Base-by-base conservation (phyloP, 2,329 filamentous ascomycete genomes). In the Lojkania enalia region DNA sequence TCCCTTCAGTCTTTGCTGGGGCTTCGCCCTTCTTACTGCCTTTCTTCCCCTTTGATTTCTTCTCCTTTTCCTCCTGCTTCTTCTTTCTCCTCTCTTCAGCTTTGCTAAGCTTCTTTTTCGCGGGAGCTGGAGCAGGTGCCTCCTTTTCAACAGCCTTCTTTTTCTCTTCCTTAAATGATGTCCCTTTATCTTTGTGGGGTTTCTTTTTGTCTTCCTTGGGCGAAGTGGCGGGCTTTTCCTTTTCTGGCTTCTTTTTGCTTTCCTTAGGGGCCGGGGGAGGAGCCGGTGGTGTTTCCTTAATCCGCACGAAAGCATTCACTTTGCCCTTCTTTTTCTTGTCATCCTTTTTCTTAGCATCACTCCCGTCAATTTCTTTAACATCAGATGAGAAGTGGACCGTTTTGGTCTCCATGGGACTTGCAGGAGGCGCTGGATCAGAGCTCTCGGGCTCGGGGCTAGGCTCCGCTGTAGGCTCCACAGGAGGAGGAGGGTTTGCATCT, bases 351-450 rank as follows among this genome's bases (percentile, higher is more conserved):
- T 60, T 57, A 3, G 50, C 50, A 16, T 52, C 47, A 27, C 56
- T 57, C 46, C 52, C 51, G 47, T 67, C 66, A 63, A 63, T 51
- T 48, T 66, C 64, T 64, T 68, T 69, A 44, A 63, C 61, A 61
- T 69, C 64, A 65, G 64, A 60, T 39, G 64, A 58, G 54, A 69
- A 69, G 44, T 67, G 66, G 39, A 69, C 64, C 47, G 52, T 59
- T 45, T 69, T 69, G 32, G 53, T 49, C 35, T 52, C 48, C 31
- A 48, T 52, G 31, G 49, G 39, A 25, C 60, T 58, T 39, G 56
- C 57, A 60, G 62, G 53, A 64, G 60, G 59, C 42, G 51, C 58
- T 58, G 54, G 63, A 61, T 66, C 63, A 55, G 60, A 67, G 58
- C 62, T 62, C 58, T 62, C 57, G n/a, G 29, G 23, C 12, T 35